phyloP scores from a whole-genome alignment of 2,329 filamentous ascomycete genomes.

The Diaporthe aspalathi region DNA sequence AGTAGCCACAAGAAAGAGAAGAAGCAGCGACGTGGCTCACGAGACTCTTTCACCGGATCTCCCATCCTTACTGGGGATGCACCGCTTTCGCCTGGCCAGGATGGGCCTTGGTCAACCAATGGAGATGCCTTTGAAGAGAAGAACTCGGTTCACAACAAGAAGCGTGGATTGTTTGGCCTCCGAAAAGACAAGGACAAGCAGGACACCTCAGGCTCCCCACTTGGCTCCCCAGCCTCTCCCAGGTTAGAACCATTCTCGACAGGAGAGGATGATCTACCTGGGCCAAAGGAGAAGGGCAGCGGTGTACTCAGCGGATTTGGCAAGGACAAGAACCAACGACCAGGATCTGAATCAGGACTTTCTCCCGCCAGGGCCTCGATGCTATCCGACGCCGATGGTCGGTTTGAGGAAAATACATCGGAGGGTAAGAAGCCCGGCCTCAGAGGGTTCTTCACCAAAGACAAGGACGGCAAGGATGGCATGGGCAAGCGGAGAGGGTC shows the following conservation, averaged over 20 bases:
- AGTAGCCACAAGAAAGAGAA: not conserved
- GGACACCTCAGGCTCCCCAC: not conserved
- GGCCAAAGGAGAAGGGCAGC: too few relatives aligned
- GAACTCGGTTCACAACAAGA: not conserved
- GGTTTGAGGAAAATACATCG: not conserved
- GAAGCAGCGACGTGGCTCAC: conserved; percentile 2
- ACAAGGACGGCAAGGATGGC: conserved; percentile 4
- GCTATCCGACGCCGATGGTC: not conserved
- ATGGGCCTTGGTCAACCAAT: not conserved
- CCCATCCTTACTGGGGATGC: not conserved
- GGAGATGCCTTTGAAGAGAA: not conserved
- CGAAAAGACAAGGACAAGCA: not conserved
- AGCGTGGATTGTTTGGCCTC: not conserved
- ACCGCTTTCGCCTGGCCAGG: not conserved
- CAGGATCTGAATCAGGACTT: too few relatives aligned
- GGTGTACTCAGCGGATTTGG: too few relatives aligned
- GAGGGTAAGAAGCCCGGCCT: conserved; percentile 5
- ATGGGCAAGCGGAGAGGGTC: conserved; percentile 8
- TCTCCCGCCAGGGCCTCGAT: too few relatives aligned
- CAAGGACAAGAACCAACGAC: too few relatives aligned
- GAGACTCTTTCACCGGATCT: not conserved
- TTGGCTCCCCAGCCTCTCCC: conserved; percentile 4
- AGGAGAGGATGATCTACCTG: too few relatives aligned
- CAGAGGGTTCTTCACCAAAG: conserved; percentile 1
- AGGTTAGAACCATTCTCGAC: too few relatives aligned